Percentiles rank a stretch among this genome's conserved stretches.
Evolutionary conservation across 2,329 filamentous ascomycete genomes (phyloP).

Genomic region (Colletotrichum caudatum): DNA sequence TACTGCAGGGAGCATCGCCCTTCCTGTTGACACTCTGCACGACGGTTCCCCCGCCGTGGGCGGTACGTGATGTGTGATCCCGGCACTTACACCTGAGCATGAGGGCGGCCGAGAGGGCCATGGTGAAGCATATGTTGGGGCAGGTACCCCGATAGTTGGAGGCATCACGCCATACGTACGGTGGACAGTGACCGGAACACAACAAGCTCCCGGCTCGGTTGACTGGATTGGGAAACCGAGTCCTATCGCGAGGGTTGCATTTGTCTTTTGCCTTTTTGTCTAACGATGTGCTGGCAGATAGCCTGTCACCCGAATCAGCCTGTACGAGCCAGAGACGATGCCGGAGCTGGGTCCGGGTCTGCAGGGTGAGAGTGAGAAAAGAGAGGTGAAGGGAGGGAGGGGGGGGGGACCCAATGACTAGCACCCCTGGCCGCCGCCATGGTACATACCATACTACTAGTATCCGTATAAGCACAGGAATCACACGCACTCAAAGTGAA

Average conservation of each 20-base stretch:
- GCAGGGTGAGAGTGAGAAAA: background rate
- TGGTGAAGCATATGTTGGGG: background rate
- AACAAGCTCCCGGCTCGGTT: slow-evolving; percentile 9
- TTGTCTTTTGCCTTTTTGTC: background rate
- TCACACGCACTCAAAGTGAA: slow-evolving; percentile 11
- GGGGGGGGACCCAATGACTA: background rate
- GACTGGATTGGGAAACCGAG: background rate
- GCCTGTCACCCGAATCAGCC: no score
- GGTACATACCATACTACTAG: background rate
- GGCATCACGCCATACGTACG: background rate
- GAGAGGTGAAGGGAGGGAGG: background rate
- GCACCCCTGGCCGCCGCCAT: background rate
- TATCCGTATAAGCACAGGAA: background rate
- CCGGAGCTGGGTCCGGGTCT: slow-evolving; percentile 6
- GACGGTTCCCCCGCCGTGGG: background rate
- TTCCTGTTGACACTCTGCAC: background rate
- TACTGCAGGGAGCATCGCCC: background rate
- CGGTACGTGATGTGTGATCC: background rate
- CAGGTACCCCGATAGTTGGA: slow-evolving; percentile 2
- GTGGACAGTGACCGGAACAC: background rate
- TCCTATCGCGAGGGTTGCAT: background rate
- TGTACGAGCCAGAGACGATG: background rate
- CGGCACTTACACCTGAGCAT: background rate
- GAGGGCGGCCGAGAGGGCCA: background rate
- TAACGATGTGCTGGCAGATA: background rate